These are phyloP conservation scores for Ophiocordyceps unilateralis DNA, from an alignment of 2,329 filamentous ascomycete species.

Conservation along the genomic window DNA sequence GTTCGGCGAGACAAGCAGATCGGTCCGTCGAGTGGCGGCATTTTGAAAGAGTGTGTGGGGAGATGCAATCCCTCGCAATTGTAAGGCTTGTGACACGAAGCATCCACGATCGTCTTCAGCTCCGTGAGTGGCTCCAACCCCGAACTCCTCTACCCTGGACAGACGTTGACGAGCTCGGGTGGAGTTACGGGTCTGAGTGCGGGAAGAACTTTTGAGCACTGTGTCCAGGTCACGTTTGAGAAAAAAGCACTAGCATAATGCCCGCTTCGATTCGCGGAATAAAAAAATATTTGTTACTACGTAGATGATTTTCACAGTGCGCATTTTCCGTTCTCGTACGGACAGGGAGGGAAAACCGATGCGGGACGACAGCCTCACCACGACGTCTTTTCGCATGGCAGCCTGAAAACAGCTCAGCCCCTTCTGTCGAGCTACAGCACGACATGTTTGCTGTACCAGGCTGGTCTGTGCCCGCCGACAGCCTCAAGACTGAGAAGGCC, in stretches of 20 bases:
- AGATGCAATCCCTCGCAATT: background rate
- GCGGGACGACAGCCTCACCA: background rate
- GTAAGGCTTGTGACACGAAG: background rate
- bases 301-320: too few species aligned
- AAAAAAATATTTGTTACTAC: too few species aligned
- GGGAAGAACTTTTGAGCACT: too few species aligned
- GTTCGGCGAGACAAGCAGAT: background rate
- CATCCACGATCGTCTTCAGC: background rate
- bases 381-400: background rate
- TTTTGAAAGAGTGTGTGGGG: background rate
- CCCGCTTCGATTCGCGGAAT: too few species aligned
- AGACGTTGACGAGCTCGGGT: too few species aligned
- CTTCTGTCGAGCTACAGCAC: background rate
- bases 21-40: background rate
- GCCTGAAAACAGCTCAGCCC: background rate
- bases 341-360: too few species aligned
- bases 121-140: background rate
- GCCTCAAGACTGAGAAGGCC: constrained; percentile 50
- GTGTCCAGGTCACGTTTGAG: too few species aligned
- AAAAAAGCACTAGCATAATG: too few species aligned
- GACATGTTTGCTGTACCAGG: constrained; percentile 85
- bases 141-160: too few species aligned
- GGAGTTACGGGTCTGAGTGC: too few species aligned
- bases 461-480: constrained; percentile 64
- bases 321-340: too few species aligned